Evolutionary conservation across 768 basidiomycete genomes (phyloP), one percentile per base, ranked within the genome.

Genomic region (Stropharia rugosoannulata): DNA sequence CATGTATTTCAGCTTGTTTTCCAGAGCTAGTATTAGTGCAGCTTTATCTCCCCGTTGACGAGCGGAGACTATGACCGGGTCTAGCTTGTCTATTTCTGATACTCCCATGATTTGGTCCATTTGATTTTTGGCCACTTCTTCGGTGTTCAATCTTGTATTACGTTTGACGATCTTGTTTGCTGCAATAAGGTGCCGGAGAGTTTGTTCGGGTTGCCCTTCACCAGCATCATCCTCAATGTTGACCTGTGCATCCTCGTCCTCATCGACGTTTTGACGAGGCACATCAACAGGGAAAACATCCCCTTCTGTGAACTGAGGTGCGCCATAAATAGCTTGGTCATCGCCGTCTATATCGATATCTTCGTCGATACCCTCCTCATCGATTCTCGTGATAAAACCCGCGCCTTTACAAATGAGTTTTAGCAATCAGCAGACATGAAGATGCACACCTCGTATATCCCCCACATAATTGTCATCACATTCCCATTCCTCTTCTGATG

Each of bases 341-440:
- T 89, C 88, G 2, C 90, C 90, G 54, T 91, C 90, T 9, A 92
- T 74, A 55, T 93, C 91, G 9, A 93, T 76, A 44, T 91, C 90
- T 15, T 88, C 90, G 29, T 93, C 91, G 2, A 89, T 78, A 56
- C 91, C 89, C 56, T 79, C 74, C n/a, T 76, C 67, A 22, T 71
- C 72, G 57, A 82, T 74, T 39, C 87, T 84, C 8, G 83, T 77
- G 55, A 83, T 78, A 66, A 92, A 90, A n/a, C 91, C 91, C 6
- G 83, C 81, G 11, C 88, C 89, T 86, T 58, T n/a, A 57, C 16
- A 40, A 35, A 44, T 37, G 32, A 38, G 37, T 7, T 39, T 5
- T 35, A 32, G 41, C 16, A 25, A 15, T 19, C 1, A 11, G 18
- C 18, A 56, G 37, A 56, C 35, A 63, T 63, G 45, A 64, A 25